Conservation (phyloP, 495 filamentous ascomycete genomes). For the Lophium mytilinum region DNA sequence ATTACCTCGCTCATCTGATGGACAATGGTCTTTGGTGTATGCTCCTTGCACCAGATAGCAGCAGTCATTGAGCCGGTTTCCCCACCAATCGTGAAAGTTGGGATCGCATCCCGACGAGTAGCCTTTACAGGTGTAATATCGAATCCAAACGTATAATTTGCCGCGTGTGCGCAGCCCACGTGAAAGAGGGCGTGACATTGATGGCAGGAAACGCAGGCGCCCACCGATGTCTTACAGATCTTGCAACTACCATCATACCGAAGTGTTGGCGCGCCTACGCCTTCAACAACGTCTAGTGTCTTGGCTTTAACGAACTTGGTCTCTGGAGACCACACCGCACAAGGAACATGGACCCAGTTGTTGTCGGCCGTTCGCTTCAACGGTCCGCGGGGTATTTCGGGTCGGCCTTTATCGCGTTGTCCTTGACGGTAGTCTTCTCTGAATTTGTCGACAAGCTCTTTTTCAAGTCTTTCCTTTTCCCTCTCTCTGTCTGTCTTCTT, state of each 20-base stretch:
- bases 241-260: conserved; percentile 73
- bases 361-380: conserved; percentile 88
- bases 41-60: conserved; percentile 84
- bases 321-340: conserved; percentile 84
- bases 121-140: conserved; percentile 86
- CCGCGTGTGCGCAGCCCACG: conserved; percentile 79
- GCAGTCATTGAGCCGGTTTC: conserved; percentile 72
- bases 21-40: conserved; percentile 55
- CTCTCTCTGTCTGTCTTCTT: conserved; percentile 91
- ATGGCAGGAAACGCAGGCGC: conserved; percentile 76
- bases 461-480: conserved; percentile 78
- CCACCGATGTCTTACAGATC: conserved; percentile 64
- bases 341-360: conserved; percentile 97
- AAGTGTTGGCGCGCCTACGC: conserved; percentile 66
- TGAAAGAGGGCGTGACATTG: conserved; percentile 78
- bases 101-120: conserved; percentile 67
- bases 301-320: conserved; percentile 82
- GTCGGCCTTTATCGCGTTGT: conserved; percentile 74
- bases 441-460: conserved; percentile 64
- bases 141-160: conserved; percentile 75
- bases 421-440: conserved; percentile 71
- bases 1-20: conserved; percentile 74
- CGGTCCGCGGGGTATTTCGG: conserved; percentile 77
- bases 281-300: conserved; percentile 74
- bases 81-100: conserved; percentile 60